Base-by-base conservation (phyloP, 1,139 yeast species). In the Suhomyces guaymorum region DNA sequence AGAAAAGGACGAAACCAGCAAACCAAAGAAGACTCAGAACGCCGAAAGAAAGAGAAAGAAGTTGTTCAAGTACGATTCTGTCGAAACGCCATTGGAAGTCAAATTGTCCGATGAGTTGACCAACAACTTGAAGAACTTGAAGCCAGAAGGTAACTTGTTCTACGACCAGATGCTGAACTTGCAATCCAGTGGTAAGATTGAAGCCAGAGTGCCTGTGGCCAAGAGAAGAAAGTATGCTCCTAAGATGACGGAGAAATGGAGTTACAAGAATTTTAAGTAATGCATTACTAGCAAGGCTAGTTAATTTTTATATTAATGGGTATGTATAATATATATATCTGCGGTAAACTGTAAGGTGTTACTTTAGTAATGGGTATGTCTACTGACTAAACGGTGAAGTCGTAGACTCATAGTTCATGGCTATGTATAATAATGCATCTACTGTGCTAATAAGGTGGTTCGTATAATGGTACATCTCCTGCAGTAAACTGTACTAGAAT, bases 51-150 rank as follows among this genome's bases (percentile, higher is more conserved):
- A 48, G 29, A 55, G 57, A 24, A 56, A 52, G 44, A 64, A 65
- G 39, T 66, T 75, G 35, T 70, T 70, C 35, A 84, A 79, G 52
- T 78, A 83, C 54, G 69, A 73, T 26, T 68, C 78, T 16, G 61
- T 78, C 40, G 82, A 80, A 36, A 75, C 75, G 26, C 82, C 85
- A 20, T 60, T 92, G 38, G 97, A 92, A 54, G 83, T 92, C 26
- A 92, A 92, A 61, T 74, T 94, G 37, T 80, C 95, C 12, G 92
- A 88, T 54, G 98, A 92, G 61, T 73, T 94, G 45, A 79, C 85
- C 19, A 94, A 86, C 49, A 86, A 95, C 18, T 70, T 94, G 54
- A 78, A 96, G 58, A 77, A 82, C 47, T 68, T 92, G 54, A 85
- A 78, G 56, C 95, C 97, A 0, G 98, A 94, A 65, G 98, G 98